These are phyloP conservation scores for Piromyces sp. DNA, from an alignment of 192 early-diverging fungal genomes.

Conservation along the genomic window DNA sequence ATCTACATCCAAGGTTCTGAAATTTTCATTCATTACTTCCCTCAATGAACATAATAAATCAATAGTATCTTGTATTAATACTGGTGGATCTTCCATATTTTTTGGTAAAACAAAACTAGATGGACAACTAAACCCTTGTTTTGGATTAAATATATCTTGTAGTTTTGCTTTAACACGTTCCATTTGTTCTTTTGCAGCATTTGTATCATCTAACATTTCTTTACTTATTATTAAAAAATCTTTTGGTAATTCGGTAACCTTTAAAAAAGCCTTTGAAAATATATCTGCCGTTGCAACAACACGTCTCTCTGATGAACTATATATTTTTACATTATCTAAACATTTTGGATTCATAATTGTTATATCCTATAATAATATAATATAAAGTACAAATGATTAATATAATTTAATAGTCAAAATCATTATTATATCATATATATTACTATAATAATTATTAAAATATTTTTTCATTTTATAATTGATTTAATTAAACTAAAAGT, in stretches of 20 bases:
- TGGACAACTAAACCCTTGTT: constrained; percentile 9
- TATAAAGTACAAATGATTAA: too few relatives aligned
- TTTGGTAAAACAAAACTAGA: constrained; percentile 7
- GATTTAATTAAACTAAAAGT: too few relatives aligned
- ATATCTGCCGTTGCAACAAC: constrained; percentile 67
- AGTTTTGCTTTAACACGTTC: constrained; percentile 69
- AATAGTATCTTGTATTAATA: constrained; percentile 49
- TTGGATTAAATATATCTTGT: constrained; percentile 39
- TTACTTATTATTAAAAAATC: constrained; percentile 54
- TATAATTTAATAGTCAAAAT: too few relatives aligned
- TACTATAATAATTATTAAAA: too few relatives aligned
- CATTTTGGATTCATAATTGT: constrained; percentile 71
- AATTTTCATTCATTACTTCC: constrained; percentile 62
- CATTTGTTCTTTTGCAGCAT: constrained; percentile 86
- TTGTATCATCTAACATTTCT: constrained; percentile 86
- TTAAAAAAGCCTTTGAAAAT: constrained; percentile 47
- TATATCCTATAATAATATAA: constrained; percentile 29
- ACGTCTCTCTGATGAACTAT: constrained; percentile 67
- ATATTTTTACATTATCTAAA: constrained; percentile 72
- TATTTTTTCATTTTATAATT: too few relatives aligned
- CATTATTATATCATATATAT: too few relatives aligned
- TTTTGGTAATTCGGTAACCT: constrained; percentile 30
- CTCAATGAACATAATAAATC: constrained; percentile 45
- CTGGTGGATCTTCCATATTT: constrained; percentile 6
- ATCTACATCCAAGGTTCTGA: constrained; percentile 31